These are phyloP conservation scores for Xylaria sp. DNA, from an alignment of 2,329 filamentous ascomycete genomes.

Conservation along the genomic window DNA sequence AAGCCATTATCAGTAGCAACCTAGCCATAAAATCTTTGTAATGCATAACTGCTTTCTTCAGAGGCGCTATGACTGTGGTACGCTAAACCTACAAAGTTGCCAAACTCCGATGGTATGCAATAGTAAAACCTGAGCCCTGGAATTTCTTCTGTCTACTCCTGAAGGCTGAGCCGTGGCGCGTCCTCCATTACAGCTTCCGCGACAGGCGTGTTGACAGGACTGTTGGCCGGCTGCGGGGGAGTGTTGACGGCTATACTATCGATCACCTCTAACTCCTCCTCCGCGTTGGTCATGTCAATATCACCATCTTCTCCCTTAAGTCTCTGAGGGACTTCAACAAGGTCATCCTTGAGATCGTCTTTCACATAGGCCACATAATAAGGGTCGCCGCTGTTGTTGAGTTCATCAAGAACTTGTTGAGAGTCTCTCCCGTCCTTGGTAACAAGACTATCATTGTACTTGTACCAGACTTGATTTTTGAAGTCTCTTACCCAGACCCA, in stretches of 20 bases:
- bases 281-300: background rate
- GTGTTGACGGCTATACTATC: conserved; percentile 37
- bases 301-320: conserved; percentile 12
- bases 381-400: conserved; percentile 74
- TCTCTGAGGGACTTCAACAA: conserved; percentile 54
- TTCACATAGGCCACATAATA: conserved; percentile 86
- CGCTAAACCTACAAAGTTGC: conserved; percentile 9
- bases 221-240: conserved; percentile 21
- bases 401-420: conserved; percentile 70
- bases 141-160: conserved; percentile 4
- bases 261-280: conserved; percentile 38
- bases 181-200: conserved; percentile 17
- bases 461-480: conserved; percentile 79
- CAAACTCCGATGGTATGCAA: conserved; percentile 21
- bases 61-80: background rate
- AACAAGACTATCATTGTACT: conserved; percentile 90
- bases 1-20: too few relatives aligned
- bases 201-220: conserved; percentile 13
- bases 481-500: conserved; percentile 98
- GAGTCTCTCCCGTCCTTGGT: conserved; percentile 67
- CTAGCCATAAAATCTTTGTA: too few relatives aligned
- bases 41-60: background rate
- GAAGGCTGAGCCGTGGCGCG: background rate
- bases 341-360: conserved; percentile 64
- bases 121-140: background rate